phyloP scores from a whole-genome alignment of 169 alveolate species.

The Eimeria maxima region DNA sequence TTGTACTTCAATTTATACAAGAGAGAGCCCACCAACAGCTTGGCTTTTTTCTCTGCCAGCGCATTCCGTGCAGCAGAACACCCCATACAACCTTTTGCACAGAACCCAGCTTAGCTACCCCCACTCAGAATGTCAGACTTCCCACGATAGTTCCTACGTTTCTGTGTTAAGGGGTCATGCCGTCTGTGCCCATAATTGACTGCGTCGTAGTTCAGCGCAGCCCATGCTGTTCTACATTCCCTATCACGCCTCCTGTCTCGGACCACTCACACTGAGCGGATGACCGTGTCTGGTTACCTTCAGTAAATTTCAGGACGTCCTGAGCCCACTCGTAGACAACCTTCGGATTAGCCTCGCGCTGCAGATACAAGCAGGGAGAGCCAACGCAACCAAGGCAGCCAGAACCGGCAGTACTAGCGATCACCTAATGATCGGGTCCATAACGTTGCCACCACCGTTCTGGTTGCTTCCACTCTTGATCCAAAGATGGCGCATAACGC shows the following conservation, averaged over 20 bases:
- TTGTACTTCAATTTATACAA: neutral
- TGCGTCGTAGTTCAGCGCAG: neutral
- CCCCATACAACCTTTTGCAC: neutral
- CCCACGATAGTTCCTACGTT: neutral
- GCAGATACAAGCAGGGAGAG: neutral
- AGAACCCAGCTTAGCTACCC: neutral
- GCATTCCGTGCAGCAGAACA: neutral
- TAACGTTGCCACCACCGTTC: neutral
- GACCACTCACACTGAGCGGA: neutral
- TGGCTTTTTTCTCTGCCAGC: neutral
- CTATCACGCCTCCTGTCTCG: neutral
- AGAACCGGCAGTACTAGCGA: neutral
- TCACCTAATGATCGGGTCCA: neutral
- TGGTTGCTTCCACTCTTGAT: neutral
- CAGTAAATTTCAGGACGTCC: neutral
- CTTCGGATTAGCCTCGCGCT: neutral
- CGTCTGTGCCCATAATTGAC: neutral
- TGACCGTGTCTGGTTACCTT: neutral
- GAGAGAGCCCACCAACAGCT: neutral
- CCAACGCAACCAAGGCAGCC: neutral
- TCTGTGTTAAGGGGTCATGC: neutral
- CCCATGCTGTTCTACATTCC: neutral
- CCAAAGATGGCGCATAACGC: neutral
- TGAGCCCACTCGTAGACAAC: conserved; percentile 4
- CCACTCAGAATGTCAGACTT: neutral